Conservation (phyloP, 495 filamentous ascomycete genomes). For the Annulohypoxylon maeteangense region DNA sequence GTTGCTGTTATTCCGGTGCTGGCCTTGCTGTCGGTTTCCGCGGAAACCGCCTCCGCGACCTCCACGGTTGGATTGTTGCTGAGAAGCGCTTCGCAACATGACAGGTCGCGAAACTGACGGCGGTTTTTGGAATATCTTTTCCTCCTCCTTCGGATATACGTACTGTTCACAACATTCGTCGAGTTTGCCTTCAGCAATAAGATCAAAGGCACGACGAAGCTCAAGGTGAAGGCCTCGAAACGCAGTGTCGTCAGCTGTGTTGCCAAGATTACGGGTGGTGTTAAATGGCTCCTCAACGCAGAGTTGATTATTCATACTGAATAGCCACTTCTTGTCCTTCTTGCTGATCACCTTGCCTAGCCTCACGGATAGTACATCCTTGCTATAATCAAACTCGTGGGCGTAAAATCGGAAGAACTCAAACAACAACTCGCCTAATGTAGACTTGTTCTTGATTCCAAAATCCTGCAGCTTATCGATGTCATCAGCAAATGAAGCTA, state of each 20-base stretch:
- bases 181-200: constrained; percentile 78
- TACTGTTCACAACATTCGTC: constrained; percentile 85
- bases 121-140: constrained; percentile 79
- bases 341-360: constrained; percentile 84
- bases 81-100: constrained; percentile 63
- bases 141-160: constrained; percentile 85
- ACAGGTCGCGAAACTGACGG: constrained; percentile 59
- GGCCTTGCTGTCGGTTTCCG: constrained; percentile 65
- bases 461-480: constrained; percentile 74
- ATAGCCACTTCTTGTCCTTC: constrained; percentile 84
- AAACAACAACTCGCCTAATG: constrained; percentile 84
- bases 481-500: constrained; percentile 87
- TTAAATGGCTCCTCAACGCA: constrained; percentile 99
- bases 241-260: constrained; percentile 94
- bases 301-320: constrained; percentile 79
- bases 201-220: constrained; percentile 85
- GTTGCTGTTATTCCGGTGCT: constrained; percentile 58
- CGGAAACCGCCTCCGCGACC: constrained; percentile 69
- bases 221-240: constrained; percentile 91
- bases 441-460: constrained; percentile 83
- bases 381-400: constrained; percentile 91
- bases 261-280: constrained; percentile 89
- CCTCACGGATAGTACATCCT: constrained; percentile 85
- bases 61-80: constrained; percentile 58
- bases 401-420: constrained; percentile 95